Evolutionary conservation across 2,329 filamentous ascomycete species (phyloP).

Genomic region (Calonectria crousiana): DNA sequence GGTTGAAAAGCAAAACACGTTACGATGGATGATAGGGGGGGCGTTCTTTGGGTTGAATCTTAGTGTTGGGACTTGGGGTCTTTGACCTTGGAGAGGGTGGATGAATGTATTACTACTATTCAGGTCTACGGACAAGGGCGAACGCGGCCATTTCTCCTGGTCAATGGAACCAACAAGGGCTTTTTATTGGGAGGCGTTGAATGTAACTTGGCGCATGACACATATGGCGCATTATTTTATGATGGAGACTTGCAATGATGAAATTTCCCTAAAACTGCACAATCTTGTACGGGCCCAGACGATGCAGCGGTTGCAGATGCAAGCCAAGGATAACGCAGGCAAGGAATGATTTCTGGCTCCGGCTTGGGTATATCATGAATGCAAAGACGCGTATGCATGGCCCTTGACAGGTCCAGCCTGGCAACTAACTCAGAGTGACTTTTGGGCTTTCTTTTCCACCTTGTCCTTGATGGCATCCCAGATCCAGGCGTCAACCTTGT

Average conservation of each 20-base stretch:
- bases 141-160: neutral
- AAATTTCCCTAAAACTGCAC: neutral
- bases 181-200: slow-evolving; percentile 17
- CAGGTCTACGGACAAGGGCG: slow-evolving; percentile 5
- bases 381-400: neutral
- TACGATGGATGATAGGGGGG: slow-evolving; percentile 21
- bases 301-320: neutral
- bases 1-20: slow-evolving; percentile 7
- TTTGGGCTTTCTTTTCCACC: slow-evolving; percentile 42
- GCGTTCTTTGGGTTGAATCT: slow-evolving; percentile 22
- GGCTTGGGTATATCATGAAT: neutral
- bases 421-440: neutral
- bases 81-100: slow-evolving; percentile 8
- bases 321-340: neutral
- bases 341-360: neutral
- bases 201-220: neutral
- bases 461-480: slow-evolving; percentile 54
- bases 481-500: slow-evolving; percentile 54
- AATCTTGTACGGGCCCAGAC: neutral
- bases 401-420: neutral
- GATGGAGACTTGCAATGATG: neutral
- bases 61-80: neutral
- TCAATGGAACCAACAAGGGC: neutral
- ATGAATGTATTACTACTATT: slow-evolving; percentile 25
- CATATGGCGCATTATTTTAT: neutral